Conservation (phyloP, 495 filamentous ascomycete species). For the Margaritispora aquatica region DNA sequence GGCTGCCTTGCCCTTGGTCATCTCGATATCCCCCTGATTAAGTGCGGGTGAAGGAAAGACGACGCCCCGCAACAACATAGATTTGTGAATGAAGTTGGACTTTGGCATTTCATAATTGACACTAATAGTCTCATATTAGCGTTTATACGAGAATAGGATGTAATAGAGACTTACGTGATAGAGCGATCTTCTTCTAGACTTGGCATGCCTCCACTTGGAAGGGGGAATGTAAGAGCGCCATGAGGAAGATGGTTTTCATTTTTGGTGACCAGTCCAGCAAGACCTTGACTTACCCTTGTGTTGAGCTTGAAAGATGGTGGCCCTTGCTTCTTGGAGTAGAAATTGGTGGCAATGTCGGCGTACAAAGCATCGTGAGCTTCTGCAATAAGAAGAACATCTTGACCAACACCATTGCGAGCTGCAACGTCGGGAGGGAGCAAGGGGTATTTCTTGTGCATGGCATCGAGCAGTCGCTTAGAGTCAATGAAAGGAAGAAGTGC, state of each 20-base stretch:
- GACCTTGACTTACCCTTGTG: constrained; percentile 62
- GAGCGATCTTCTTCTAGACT: constrained; percentile 76
- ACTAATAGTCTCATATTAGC: constrained; percentile 41
- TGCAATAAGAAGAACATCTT: constrained; percentile 77
- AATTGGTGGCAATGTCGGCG: constrained; percentile 68
- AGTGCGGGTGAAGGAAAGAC: constrained; percentile 64
- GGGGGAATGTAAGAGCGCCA: constrained; percentile 56
- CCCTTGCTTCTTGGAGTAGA: constrained; percentile 85
- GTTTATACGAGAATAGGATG: constrained; percentile 22
- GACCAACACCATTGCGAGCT: constrained; percentile 71
- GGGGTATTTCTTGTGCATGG: constrained; percentile 78
- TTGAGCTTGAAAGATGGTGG: constrained; percentile 61
- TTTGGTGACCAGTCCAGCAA: constrained; percentile 76
- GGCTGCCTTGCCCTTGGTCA: constrained; percentile 35
- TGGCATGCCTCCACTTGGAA: constrained; percentile 61
- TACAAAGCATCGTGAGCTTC: constrained; percentile 71
- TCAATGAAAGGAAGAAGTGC: constrained; percentile 94
- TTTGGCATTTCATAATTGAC: constrained; percentile 80
- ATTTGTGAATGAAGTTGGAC: constrained; percentile 71
- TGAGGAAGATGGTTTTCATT: constrained; percentile 75
- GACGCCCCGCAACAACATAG: constrained; percentile 85
- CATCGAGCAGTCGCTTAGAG: constrained; percentile 74
- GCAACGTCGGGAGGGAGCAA: constrained; percentile 71
- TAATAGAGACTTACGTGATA: constrained; percentile 54
- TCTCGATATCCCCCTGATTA: constrained; percentile 62